Evolutionary conservation across 208 protist genomes (phyloP).

Genomic region (Trypanosoma boissoni): DNA sequence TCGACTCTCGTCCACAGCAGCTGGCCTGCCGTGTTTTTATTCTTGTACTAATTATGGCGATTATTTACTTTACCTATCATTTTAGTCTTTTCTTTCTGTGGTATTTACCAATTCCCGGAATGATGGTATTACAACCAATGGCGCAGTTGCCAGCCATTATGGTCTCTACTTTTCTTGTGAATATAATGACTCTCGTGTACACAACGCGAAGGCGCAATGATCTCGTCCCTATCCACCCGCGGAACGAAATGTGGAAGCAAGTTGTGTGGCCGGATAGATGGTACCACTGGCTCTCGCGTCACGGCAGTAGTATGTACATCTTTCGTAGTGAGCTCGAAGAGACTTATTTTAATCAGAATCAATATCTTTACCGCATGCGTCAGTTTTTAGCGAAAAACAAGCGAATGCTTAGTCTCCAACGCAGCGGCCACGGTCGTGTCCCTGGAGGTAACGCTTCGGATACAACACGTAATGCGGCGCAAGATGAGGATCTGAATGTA

Average conservation of each 20-base stretch:
- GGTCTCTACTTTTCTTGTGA: constrained; percentile 64
- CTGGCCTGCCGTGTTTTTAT: constrained; percentile 76
- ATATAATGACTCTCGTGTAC: constrained; percentile 87
- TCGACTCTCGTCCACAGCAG: constrained; percentile 82
- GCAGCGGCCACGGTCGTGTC: background rate
- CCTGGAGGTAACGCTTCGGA: too few relatives aligned
- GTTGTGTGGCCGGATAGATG: constrained; percentile 87
- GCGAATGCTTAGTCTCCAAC: constrained; percentile 13
- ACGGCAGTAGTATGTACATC: constrained; percentile 91
- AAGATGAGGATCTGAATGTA: too few relatives aligned
- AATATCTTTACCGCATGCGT: constrained; percentile 62
- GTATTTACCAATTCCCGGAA: constrained; percentile 22
- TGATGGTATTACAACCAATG: constrained; percentile 44
- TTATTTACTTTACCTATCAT: constrained; percentile 51
- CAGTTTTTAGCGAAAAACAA: constrained; percentile 62
- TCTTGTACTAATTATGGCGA: constrained; percentile 57
- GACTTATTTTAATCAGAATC: constrained; percentile 62
- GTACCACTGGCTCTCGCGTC: constrained; percentile 78
- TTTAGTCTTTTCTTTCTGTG: constrained; percentile 34
- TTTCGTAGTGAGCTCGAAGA: constrained; percentile 77
- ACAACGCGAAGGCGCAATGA: constrained; percentile 57
- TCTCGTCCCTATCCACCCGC: constrained; percentile 59
- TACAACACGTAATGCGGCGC: too few relatives aligned
- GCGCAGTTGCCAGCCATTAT: constrained; percentile 67
- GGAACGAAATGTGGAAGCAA: constrained; percentile 74